phyloP scores from a whole-genome alignment of 768 basidiomycete species.

The Boletus barrowsii region DNA sequence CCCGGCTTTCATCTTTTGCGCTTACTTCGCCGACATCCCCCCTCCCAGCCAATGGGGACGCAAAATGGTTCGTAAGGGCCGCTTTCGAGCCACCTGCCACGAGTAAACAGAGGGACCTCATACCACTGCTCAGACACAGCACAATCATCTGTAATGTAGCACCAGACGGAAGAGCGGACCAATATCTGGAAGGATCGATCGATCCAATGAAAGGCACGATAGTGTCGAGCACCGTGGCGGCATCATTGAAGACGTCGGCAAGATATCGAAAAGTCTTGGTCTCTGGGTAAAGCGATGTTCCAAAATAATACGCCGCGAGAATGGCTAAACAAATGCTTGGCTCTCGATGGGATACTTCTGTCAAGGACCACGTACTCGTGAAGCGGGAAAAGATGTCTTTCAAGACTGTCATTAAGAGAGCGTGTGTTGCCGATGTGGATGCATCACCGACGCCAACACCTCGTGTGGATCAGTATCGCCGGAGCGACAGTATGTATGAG shows the following conservation, averaged over 20 bases:
- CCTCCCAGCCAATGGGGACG: constrained; percentile 44
- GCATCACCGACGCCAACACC: constrained; percentile 68
- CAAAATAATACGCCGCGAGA: constrained; percentile 55
- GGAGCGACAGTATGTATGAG: background rate
- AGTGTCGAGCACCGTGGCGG: constrained; percentile 56
- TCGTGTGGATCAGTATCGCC: constrained; percentile 28
- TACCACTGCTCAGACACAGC: constrained; percentile 56
- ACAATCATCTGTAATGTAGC: constrained; percentile 41
- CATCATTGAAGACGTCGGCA: constrained; percentile 65
- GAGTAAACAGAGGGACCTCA: constrained; percentile 60
- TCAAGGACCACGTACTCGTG: constrained; percentile 45
- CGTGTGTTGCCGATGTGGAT: constrained; percentile 62
- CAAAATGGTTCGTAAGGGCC: constrained; percentile 65
- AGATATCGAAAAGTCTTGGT: constrained; percentile 67
- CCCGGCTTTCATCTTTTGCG: constrained; percentile 70
- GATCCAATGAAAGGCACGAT: constrained; percentile 53
- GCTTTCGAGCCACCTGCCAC: constrained; percentile 69
- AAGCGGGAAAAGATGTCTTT: constrained; percentile 64
- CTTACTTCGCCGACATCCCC: constrained; percentile 71
- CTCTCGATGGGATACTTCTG: background rate
- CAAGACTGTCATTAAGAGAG: constrained; percentile 59
- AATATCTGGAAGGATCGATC: constrained; percentile 24
- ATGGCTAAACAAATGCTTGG: constrained; percentile 46
- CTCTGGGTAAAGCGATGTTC: constrained; percentile 65
- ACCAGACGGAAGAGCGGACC: constrained; percentile 33